Conservation (phyloP, 148 eudicot genomes). For the Drosera capensis region DNA sequence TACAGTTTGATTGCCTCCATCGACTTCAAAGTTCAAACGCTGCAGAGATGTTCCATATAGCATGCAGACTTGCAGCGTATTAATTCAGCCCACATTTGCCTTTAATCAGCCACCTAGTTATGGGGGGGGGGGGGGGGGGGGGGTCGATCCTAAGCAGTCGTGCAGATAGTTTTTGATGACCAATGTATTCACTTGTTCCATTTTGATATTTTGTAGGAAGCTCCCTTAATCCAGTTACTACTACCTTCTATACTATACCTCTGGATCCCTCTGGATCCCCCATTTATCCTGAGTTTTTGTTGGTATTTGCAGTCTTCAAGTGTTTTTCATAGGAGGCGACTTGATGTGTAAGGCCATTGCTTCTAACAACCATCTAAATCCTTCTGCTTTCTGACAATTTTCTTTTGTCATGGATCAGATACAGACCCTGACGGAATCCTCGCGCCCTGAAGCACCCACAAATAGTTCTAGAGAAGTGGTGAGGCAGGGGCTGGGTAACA, state of each 20-base stretch:
- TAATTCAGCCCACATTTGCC: too few species aligned
- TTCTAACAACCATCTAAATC: background rate
- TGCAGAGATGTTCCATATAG: background rate
- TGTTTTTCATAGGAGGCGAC: constrained; percentile 68
- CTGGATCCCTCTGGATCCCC: too few species aligned
- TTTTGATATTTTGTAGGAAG: too few species aligned
- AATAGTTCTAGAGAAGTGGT: constrained; percentile 31
- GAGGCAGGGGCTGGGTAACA: constrained; percentile 40
- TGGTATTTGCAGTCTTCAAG: constrained; percentile 52
- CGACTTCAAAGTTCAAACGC: too few species aligned
- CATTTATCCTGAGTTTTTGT: constrained; percentile 4
- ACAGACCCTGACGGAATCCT: constrained; percentile 51
- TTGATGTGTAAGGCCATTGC: constrained; percentile 35
- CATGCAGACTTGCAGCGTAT: background rate
- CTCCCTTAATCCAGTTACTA: too few species aligned
- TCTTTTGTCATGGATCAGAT: constrained; percentile 28
- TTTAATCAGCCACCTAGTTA: too few species aligned
- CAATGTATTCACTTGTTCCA: too few species aligned
- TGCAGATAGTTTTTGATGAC: too few species aligned
- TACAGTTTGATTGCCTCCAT: too few species aligned
- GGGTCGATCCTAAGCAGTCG: too few species aligned
- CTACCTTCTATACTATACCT: too few species aligned
- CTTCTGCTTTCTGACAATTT: background rate
- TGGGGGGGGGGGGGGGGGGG: too few species aligned
- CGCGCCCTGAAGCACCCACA: constrained; percentile 35